phyloP scores from a whole-genome alignment of 257 asterid genomes.

The Rehmannia glutinosa region DNA sequence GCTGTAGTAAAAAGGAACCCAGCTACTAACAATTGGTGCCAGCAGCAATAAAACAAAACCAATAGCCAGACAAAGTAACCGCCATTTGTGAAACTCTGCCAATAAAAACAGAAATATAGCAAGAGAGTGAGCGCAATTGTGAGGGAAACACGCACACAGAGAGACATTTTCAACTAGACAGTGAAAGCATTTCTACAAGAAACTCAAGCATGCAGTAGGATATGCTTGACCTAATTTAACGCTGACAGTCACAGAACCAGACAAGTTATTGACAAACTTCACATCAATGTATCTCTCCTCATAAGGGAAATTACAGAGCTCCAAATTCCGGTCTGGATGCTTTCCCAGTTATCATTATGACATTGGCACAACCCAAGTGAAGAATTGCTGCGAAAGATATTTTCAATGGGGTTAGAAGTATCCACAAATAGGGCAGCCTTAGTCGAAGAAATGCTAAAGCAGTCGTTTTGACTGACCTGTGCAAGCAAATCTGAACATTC shows the following conservation, averaged over 20 bases:
- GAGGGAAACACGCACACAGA: not conserved
- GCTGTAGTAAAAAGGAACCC: slow-evolving; percentile 95
- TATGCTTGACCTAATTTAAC: slow-evolving; percentile 51
- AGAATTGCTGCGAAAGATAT: slow-evolving; percentile 58
- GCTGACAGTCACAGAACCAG: slow-evolving; percentile 62
- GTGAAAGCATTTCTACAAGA: not conserved
- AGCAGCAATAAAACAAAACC: slow-evolving; percentile 61
- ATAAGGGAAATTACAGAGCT: slow-evolving; percentile 64
- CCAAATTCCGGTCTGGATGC: slow-evolving; percentile 49
- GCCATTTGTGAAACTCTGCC: slow-evolving; percentile 79
- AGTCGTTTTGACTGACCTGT: slow-evolving; percentile 48
- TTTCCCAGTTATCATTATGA: slow-evolving; percentile 61
- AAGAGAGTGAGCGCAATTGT: slow-evolving; percentile 3
- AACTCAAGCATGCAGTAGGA: slow-evolving; percentile 1
- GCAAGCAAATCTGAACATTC: slow-evolving; percentile 68
- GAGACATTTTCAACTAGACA: not conserved
- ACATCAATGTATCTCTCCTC: slow-evolving; percentile 67
- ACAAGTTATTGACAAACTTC: slow-evolving; percentile 55
- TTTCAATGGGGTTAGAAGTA: not conserved
- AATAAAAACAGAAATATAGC: slow-evolving; percentile 12
- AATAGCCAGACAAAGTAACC: slow-evolving; percentile 53
- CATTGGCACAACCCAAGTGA: slow-evolving; percentile 72
- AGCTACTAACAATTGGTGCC: slow-evolving; percentile 84
- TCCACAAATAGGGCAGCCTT: slow-evolving; percentile 3
- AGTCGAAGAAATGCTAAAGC: not conserved